Conservation (phyloP, 2,329 filamentous ascomycete species). For the Stagonosporopsis vannaccii region DNA sequence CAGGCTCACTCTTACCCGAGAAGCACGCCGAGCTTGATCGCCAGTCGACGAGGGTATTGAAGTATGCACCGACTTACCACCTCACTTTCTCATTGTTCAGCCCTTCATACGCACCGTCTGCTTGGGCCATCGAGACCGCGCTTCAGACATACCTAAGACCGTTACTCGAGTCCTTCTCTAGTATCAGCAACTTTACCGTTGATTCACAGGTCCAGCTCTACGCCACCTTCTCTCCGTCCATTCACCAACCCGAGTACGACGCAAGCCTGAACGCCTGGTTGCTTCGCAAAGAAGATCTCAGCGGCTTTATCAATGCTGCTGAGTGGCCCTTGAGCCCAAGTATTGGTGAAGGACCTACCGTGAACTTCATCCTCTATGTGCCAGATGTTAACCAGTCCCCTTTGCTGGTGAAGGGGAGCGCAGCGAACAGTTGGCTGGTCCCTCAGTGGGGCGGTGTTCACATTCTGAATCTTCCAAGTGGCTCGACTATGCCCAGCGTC, state of each 20-base stretch:
- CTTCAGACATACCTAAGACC: constrained; percentile 83
- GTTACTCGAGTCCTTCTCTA: constrained; percentile 76
- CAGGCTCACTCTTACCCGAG: constrained; percentile 60
- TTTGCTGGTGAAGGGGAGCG: constrained; percentile 65
- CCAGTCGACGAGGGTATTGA: constrained; percentile 83
- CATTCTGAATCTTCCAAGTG: constrained; percentile 67
- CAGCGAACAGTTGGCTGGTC: constrained; percentile 83
- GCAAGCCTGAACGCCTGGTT: constrained; percentile 65
- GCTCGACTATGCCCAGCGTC: constrained; percentile 51
- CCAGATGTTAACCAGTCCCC: constrained; percentile 72
- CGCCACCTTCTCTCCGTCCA: constrained; percentile 71
- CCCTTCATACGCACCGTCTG: constrained; percentile 76
- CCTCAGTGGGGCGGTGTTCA: constrained; percentile 91
- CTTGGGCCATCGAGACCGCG: constrained; percentile 89
- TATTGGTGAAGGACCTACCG: constrained; percentile 89
- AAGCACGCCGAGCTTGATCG: constrained; percentile 62
- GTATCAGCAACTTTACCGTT: constrained; percentile 93
- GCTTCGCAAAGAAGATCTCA: constrained; percentile 84
- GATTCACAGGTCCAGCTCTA: constrained; percentile 97
- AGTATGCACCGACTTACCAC: constrained; percentile 93
- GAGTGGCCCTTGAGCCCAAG: constrained; percentile 97
- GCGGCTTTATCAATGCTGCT: constrained; percentile 94
- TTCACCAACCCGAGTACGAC: constrained; percentile 64
- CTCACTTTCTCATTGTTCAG: constrained; percentile 96
- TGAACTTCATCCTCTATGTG: constrained; percentile 95